Conservation (phyloP, 1,284 basidiomycete genomes). For the Boletus sp. region DNA sequence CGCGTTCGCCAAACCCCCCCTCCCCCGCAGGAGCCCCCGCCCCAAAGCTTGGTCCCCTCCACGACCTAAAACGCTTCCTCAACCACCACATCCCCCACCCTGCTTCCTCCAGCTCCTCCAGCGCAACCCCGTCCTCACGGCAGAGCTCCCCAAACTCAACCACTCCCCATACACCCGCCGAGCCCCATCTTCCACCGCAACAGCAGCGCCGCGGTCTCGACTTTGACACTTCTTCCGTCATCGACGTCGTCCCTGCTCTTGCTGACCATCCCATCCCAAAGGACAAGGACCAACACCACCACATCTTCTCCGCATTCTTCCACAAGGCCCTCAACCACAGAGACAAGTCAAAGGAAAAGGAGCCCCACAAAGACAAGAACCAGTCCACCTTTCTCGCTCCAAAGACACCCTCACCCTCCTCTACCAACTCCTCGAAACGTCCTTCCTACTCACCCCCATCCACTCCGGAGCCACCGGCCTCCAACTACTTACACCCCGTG, state of each 20-base stretch:
- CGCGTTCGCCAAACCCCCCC: too few species aligned
- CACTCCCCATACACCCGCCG: constrained; percentile 34
- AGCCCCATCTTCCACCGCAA: constrained; percentile 33
- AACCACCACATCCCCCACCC: constrained; percentile 83
- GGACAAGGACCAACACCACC: constrained; percentile 21
- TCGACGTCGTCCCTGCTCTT: constrained; percentile 31
- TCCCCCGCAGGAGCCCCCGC: too few species aligned
- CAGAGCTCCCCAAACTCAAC: constrained; percentile 26
- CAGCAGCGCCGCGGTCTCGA: constrained; percentile 36
- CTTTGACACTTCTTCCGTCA: constrained; percentile 36
- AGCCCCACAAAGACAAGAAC: constrained; percentile 1
- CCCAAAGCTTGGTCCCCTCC: constrained; percentile 63
- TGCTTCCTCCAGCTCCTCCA: constrained; percentile 12
- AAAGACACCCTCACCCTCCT: constrained; percentile 36
- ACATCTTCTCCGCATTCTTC: constrained; percentile 16
- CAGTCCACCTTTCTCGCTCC: constrained; percentile 9
- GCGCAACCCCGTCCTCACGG: constrained; percentile 19
- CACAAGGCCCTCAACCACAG: constrained; percentile 24
- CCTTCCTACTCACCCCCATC: constrained; percentile 29
- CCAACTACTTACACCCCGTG: constrained; percentile 34
- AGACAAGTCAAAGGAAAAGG: constrained; percentile 17
- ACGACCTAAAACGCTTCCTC: constrained; percentile 89
- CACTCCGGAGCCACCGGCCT: constrained; percentile 31
- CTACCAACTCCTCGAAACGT: constrained; percentile 25
- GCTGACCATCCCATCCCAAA: constrained; percentile 16